phyloP scores from a whole-genome alignment of 2,329 filamentous ascomycete species.

The Exutisphaerella laricina region DNA sequence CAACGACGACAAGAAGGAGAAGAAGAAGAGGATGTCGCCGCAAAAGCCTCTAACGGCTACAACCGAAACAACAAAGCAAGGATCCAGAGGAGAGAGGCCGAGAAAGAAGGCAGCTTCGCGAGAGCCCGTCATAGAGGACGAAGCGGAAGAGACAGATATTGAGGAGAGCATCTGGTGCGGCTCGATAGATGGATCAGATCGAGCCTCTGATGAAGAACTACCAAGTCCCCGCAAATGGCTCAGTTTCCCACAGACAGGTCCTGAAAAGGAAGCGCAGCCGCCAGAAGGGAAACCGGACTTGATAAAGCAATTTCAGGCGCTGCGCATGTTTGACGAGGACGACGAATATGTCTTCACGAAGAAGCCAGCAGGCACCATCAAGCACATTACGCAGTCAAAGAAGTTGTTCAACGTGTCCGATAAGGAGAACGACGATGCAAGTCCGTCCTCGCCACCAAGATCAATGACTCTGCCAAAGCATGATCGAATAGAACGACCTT shows the following conservation, averaged over 20 bases:
- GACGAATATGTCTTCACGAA: neutral
- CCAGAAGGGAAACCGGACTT: conserved; percentile 3
- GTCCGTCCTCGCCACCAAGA: conserved; percentile 26
- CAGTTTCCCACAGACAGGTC: conserved; percentile 9
- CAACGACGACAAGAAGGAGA: neutral
- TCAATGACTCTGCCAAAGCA: conserved; percentile 14
- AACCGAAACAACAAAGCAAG: neutral
- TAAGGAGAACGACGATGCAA: conserved; percentile 27
- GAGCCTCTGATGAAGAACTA: conserved; percentile 24
- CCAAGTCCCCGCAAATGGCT: conserved; percentile 27
- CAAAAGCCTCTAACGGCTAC: neutral
- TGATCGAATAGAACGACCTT: conserved; percentile 15
- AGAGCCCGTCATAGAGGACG: neutral
- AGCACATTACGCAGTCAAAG: no score
- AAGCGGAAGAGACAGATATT: conserved; percentile 25
- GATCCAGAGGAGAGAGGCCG: neutral
- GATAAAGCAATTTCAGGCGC: conserved; percentile 13
- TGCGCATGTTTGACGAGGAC: conserved; percentile 17
- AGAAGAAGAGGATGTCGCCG: neutral
- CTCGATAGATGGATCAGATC: conserved; percentile 19
- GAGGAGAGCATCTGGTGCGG: conserved; percentile 35
- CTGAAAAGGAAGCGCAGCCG: neutral
- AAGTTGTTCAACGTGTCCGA: conserved; percentile 19
- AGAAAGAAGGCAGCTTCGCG: neutral
- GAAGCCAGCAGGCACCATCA: neutral